Base-by-base conservation (phyloP, 345 rosid genomes). In the Syzygium aqueum region DNA sequence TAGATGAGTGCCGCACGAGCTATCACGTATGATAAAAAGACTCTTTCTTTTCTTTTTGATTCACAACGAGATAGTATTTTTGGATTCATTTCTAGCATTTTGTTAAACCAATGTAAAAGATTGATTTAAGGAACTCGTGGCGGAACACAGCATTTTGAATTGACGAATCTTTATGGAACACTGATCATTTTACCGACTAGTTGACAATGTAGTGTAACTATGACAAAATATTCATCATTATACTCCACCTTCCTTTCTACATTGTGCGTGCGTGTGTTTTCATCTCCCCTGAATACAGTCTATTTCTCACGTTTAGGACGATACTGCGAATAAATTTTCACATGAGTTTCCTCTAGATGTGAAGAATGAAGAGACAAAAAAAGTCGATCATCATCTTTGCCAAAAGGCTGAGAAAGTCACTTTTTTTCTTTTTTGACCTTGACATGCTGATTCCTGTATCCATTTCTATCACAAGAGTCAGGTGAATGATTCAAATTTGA, bases 1-100 rank as follows among this genome's bases (percentile, higher is more conserved):
- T 43, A 43, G 7, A 43, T 43, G 7, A 43, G 46, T 43, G 46
- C 7, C 25, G 11, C 7, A 21, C 25, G 59, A 19, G 23, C 2
- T 19, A 19, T 19, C 23, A 4, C 21, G 1, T 53, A 7, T 19
- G 57, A 2, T 53, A 53, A 53, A 17, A 67, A 67, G 5, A 33
- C 6, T 33, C 4, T 33, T 1, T 9, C 19, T n/a, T n/a, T 1
- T 2, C 5, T 27, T 17, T 17, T 33, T 67, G 6, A 33, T 1
- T 8, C 7, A 0, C 19, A 2, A 2, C 0, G 3, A 17, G 46
- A 17, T 17, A 17, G 6, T 33, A 2, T 16, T 37, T 37, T 19
- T 33, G 23, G 21, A 73, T 73, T 73, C 25, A 33, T 2, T 33
- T 73, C 5, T 37, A 27, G 6, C 0, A 0, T 67, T 5, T 5